Base-by-base conservation (phyloP, 805 yeast species). In the Wickerhamomyces sydowiorum region DNA sequence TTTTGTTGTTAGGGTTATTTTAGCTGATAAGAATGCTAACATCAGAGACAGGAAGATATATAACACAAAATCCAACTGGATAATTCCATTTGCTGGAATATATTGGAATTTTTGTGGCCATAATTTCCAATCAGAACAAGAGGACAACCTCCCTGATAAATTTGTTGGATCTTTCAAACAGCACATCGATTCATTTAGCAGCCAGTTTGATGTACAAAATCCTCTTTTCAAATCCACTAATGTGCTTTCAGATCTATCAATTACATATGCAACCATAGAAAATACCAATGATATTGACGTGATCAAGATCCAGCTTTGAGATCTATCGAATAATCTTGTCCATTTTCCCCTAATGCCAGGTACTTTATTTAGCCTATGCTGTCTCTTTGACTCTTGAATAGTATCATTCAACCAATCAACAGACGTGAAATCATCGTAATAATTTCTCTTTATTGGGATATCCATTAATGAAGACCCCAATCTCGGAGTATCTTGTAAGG, bases 361-460 rank as follows among this genome's bases (percentile, higher is more conserved):
- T 19, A 57, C 45, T 24, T 64, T 54, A 39, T 65, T 55, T 35
- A 76, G 51, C 37, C 59, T 57, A 46, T 61, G 71, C 46, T 66
- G 60, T 31, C 75, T 59, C 32, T 56, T 60, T 28, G 75, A 69
- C 39, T 72, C 72, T 41, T 61, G 60, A 24, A 75, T 60, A 29
- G 67, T 66, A 25, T 76, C 78, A 24, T 67, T 66, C 3, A 74
- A 70, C 82, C 82, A 77, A 57, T 77, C 83, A 15, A 76, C 73
- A 17, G 81, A 75, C 19, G 83, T 76, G 57, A 76, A 77, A 56
- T 77, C 81, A 52, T 77, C 78, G 53, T 77, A 77, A 60, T 63
- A 74, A 47, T 63, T 66, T 21, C 72, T 37, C 19, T 45, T 9
- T 13, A 27, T 27, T 27, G 30, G 37, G 6, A 27, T 27, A 27